Evolutionary conservation across 345 rosid genomes (phyloP), one percentile per base, ranked within the genome.

Genomic region (Physaria fendleri): DNA sequence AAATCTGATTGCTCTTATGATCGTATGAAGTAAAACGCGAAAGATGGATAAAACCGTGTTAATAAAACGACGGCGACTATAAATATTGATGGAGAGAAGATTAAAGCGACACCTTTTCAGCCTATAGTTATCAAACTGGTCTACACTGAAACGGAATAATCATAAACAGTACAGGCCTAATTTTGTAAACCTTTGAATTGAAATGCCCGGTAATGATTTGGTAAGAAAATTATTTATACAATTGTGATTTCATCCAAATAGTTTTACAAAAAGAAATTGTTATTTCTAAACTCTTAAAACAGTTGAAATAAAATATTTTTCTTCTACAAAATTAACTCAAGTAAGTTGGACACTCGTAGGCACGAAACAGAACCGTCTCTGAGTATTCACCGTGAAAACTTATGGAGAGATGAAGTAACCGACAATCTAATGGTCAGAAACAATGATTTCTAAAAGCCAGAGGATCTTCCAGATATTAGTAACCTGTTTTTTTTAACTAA

Each of bases 81-180:
- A n/a, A n/a, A n/a, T n/a, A n/a, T n/a, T n/a, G n/a, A n/a, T n/a
- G n/a, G n/a, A n/a, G n/a, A n/a, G n/a, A n/a, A n/a, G n/a, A n/a
- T n/a, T n/a, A n/a, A 62, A 49, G 13, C 56, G 58, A 13, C 58
- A n/a, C 9, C 48, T 57, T 62, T 49, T 38, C 11, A 3, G 20
- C 12, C 13, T 33, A 20, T 44, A 12, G 29, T 45, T 12, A 45
- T 2, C 30, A 12, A 44, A 22, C 2, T 6, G 28, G 5, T 18
- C 4, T n/a, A n/a, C 0, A n/a, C n/a, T n/a, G n/a, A n/a, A n/a
- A n/a, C 41, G 13, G 8, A 11, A 14, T 7, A 47, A 4, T 24
- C 34, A 3, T 4, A 24, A 16, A 8, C 28, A 33, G 44, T n/a
- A n/a, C n/a, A n/a, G n/a, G 43, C 51, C 32, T n/a, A 13, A 23